A percentile compares a stretch with the other conserved stretches of the same genome.
Conservation (phyloP, 768 basidiomycete species). For the Mycena galericulata region DNA sequence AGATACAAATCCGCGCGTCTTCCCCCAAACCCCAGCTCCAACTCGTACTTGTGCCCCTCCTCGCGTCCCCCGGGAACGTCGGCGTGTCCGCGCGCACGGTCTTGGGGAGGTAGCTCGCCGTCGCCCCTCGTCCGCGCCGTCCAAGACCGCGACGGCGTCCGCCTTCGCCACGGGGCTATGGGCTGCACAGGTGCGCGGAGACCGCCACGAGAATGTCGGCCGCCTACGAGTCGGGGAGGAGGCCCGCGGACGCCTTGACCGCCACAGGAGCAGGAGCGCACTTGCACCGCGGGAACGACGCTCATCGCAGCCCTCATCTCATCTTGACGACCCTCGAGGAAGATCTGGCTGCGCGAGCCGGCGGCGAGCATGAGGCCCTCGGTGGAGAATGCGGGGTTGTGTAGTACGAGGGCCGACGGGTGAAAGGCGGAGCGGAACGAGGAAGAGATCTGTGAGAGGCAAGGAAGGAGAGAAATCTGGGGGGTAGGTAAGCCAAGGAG, state of each 20-base stretch:
- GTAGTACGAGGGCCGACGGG: slow-evolving; percentile 81
- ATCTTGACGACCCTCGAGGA: slow-evolving; percentile 87
- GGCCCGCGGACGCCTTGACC: slow-evolving; percentile 92
- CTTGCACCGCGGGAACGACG: slow-evolving; percentile 79
- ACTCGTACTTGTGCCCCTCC: too few species aligned
- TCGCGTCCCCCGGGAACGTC: slow-evolving; percentile 92
- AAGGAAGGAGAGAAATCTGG: too few species aligned
- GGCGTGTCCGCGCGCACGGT: slow-evolving; percentile 71
- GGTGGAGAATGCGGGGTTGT: slow-evolving; percentile 59
- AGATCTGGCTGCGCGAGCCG: slow-evolving; percentile 96
- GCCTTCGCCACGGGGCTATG: slow-evolving; percentile 70
- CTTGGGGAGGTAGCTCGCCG: slow-evolving; percentile 91
- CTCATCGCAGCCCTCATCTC: slow-evolving; percentile 83
- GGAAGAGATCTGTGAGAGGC: too few species aligned
- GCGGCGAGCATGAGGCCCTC: slow-evolving; percentile 88
- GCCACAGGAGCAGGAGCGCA: slow-evolving; percentile 95
- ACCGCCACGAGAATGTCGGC: slow-evolving; percentile 83
- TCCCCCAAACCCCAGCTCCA: too few species aligned
- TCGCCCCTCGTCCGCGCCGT: slow-evolving; percentile 97
- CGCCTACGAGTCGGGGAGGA: slow-evolving; percentile 73
- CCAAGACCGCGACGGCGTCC: slow-evolving; percentile 88
- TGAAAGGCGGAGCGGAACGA: slow-evolving; percentile 84
- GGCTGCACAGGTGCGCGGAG: slow-evolving; percentile 61
- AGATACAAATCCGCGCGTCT: too few species aligned
- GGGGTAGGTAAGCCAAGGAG: too few species aligned